Conservation (phyloP, 208 protist species). For the Leishmania turanica region DNA sequence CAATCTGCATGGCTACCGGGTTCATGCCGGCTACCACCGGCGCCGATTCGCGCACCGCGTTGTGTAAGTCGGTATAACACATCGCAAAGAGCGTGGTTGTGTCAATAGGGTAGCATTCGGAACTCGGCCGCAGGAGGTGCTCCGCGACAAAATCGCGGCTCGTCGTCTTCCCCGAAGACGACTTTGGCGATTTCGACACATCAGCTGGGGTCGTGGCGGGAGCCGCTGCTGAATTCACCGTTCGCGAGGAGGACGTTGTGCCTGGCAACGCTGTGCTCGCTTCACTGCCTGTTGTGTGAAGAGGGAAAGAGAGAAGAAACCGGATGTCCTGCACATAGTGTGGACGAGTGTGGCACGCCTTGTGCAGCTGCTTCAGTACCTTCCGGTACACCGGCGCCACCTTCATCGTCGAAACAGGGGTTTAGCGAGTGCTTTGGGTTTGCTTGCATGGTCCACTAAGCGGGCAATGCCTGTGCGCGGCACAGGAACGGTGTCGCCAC, state of each 20-base stretch:
- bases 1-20: conserved; percentile 31
- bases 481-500: not conserved
- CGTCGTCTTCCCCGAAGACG: not conserved
- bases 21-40: conserved; percentile 9
- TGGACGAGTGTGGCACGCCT: conserved; percentile 38
- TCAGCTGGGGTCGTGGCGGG: not conserved
- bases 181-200: not conserved
- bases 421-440: not conserved
- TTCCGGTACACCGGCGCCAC: conserved; percentile 56
- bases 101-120: conserved; percentile 40
- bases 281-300: conserved; percentile 9
- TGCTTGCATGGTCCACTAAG: not conserved
- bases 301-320: conserved; percentile 74
- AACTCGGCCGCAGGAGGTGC: conserved; percentile 27
- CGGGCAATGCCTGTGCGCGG: not conserved
- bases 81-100: conserved; percentile 27
- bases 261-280: not conserved
- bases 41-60: conserved; percentile 2
- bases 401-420: conserved; percentile 32
- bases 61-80: conserved; percentile 39
- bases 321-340: conserved; percentile 80
- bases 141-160: conserved; percentile 3
- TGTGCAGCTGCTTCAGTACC: conserved; percentile 62
- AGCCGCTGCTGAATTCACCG: not conserved
- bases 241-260: not conserved